Conservation (phyloP, 257 asterid species). For the Solanum neorickii region DNA sequence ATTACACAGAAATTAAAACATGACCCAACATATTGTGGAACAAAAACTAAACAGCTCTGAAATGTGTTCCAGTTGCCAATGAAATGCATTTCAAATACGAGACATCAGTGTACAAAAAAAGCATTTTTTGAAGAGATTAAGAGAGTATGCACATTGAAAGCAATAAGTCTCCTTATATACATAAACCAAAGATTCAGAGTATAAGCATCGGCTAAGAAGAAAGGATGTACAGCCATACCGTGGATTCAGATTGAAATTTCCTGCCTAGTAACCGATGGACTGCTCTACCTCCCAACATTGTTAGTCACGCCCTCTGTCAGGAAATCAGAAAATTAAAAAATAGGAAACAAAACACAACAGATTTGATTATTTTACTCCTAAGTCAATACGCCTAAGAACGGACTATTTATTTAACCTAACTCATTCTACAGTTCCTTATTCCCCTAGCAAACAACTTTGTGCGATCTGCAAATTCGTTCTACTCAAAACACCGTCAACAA, state of each 20-base stretch:
- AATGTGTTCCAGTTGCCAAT: background rate
- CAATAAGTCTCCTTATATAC: background rate
- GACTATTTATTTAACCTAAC: background rate
- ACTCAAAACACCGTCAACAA: background rate
- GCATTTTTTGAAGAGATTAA: background rate
- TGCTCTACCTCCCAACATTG: conserved; percentile 45
- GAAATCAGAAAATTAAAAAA: background rate
- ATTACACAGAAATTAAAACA: background rate
- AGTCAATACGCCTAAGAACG: background rate
- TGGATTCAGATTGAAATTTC: conserved; percentile 28
- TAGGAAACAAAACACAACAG: background rate
- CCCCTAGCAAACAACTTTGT: background rate
- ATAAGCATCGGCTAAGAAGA: background rate
- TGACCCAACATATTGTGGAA: background rate
- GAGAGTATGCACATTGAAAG: background rate
- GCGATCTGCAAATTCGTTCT: background rate
- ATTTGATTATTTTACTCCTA: background rate
- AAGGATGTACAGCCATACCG: conserved; percentile 10
- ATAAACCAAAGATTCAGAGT: background rate
- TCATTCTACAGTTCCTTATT: background rate
- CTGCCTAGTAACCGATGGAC: conserved; percentile 34
- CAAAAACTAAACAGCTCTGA: background rate
- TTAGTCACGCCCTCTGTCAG: conserved; percentile 21
- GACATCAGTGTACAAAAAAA: background rate
- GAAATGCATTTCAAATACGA: background rate